Conservation (phyloP, 2,329 filamentous ascomycete genomes). For the Colletotrichum sansevieriae region DNA sequence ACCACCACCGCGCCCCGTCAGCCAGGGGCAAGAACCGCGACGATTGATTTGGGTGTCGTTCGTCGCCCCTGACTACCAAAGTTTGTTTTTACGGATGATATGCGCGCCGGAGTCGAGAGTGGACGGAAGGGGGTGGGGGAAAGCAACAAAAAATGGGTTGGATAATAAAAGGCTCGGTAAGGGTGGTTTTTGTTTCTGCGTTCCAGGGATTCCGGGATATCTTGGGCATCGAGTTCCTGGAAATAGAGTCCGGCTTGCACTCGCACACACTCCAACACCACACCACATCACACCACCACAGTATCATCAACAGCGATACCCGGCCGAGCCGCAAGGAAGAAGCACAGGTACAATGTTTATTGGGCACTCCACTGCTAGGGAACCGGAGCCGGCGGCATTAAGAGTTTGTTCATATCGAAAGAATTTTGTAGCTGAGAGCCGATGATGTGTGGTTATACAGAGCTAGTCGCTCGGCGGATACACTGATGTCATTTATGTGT, state of each 20-base stretch:
- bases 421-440: slow-evolving; percentile 14
- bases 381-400: background rate
- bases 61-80: background rate
- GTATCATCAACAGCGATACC: slow-evolving; percentile 42
- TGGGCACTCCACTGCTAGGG: background rate
- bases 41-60: slow-evolving; percentile 25
- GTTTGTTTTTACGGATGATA: slow-evolving; percentile 2
- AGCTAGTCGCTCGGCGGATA: slow-evolving; percentile 27
- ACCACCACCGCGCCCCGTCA: slow-evolving; percentile 41
- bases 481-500: background rate
- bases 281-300: slow-evolving; percentile 22
- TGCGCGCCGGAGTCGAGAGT: background rate
- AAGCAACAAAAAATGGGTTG: slow-evolving; percentile 28
- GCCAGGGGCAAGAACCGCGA: slow-evolving; percentile 40
- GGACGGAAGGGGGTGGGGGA: background rate
- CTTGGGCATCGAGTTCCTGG: slow-evolving; percentile 30
- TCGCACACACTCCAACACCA: slow-evolving; percentile 15
- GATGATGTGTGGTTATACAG: slow-evolving; percentile 24
- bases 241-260: slow-evolving; percentile 37
- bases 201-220: slow-evolving; percentile 3
- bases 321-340: slow-evolving; percentile 26
- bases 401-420: slow-evolving; percentile 24
- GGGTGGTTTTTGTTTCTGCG: slow-evolving; percentile 19
- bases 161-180: slow-evolving; percentile 34
- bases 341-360: slow-evolving; percentile 38